Conservation (phyloP, 306 rosid species). For the Ochetophila trinervis region DNA sequence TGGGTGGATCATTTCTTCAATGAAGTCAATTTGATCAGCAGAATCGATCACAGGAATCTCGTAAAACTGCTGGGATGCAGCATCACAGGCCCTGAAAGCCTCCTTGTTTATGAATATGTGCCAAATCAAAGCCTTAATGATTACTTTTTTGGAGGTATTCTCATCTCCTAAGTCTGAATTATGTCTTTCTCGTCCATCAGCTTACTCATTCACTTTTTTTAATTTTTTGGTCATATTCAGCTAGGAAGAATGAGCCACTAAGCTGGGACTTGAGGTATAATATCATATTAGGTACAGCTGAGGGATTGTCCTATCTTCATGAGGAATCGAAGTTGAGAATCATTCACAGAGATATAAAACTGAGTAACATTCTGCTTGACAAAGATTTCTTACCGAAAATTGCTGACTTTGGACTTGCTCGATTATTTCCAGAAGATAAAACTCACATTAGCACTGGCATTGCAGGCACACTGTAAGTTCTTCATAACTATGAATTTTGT, state of each 20-base stretch:
- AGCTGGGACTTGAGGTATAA: slow-evolving; percentile 38
- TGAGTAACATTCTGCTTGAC: slow-evolving; percentile 57
- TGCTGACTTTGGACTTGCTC: slow-evolving; percentile 78
- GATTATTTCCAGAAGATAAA: slow-evolving; percentile 46
- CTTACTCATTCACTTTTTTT: neutral
- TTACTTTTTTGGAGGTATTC: slow-evolving; percentile 46
- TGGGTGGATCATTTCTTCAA: slow-evolving; percentile 52
- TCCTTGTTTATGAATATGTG: slow-evolving; percentile 66
- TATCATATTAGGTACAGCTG: slow-evolving; percentile 47
- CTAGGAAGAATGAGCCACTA: slow-evolving; percentile 18
- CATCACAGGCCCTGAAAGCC: slow-evolving; percentile 78
- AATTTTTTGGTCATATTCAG: slow-evolving; percentile 10
- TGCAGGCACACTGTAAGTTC: slow-evolving; percentile 43
- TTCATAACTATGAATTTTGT: neutral
- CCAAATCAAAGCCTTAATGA: slow-evolving; percentile 58
- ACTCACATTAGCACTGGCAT: slow-evolving; percentile 44
- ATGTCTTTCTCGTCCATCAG: neutral
- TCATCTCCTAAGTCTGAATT: slow-evolving; percentile 6
- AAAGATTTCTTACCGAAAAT: slow-evolving; percentile 53
- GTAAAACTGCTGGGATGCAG: slow-evolving; percentile 63
- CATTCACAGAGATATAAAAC: slow-evolving; percentile 66
- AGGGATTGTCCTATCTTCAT: slow-evolving; percentile 64
- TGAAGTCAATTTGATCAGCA: slow-evolving; percentile 46
- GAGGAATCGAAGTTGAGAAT: slow-evolving; percentile 57
- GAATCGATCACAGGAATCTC: slow-evolving; percentile 43